These are phyloP conservation scores for Mycena indigotica DNA, from an alignment of 768 basidiomycete genomes.

Conservation along the genomic window DNA sequence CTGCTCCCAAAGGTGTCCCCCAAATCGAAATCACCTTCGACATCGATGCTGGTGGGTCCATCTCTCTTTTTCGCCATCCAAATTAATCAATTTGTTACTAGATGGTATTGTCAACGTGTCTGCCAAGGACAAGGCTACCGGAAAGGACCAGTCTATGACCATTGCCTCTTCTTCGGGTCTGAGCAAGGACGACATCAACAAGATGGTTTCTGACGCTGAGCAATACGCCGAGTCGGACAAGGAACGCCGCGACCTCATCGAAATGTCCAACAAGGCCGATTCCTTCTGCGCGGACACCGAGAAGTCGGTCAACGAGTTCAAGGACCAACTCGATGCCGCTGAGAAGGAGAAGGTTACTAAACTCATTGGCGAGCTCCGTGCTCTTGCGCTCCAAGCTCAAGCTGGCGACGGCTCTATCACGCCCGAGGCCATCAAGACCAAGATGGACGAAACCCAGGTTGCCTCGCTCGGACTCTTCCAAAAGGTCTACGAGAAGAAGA, in stretches of 20 bases:
- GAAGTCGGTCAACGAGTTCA: constrained; percentile 98
- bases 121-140: constrained; percentile 92
- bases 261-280: constrained; percentile 96
- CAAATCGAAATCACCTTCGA: constrained; percentile 93
- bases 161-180: constrained; percentile 97
- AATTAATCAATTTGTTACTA: constrained; percentile 32
- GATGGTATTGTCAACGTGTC: constrained; percentile 97
- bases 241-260: constrained; percentile 82
- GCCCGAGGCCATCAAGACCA: constrained; percentile 86
- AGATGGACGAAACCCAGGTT: constrained; percentile 91
- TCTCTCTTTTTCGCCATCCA: neutral
- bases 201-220: constrained; percentile 95
- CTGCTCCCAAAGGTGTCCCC: constrained; percentile 79
- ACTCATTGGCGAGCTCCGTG: constrained; percentile 84
- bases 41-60: constrained; percentile 83
- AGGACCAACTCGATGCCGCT: constrained; percentile 88
- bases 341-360: constrained; percentile 95
- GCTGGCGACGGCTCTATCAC: constrained; percentile 79
- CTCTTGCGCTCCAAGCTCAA: constrained; percentile 88
- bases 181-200: constrained; percentile 94
- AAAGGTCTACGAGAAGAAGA: constrained; percentile 94
- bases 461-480: constrained; percentile 97
- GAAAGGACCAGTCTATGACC: constrained; percentile 93
- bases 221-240: constrained; percentile 93
- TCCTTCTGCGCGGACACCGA: constrained; percentile 93